phyloP scores from a whole-genome alignment of 306 rosid species.

The Ziziphus jujuba region DNA sequence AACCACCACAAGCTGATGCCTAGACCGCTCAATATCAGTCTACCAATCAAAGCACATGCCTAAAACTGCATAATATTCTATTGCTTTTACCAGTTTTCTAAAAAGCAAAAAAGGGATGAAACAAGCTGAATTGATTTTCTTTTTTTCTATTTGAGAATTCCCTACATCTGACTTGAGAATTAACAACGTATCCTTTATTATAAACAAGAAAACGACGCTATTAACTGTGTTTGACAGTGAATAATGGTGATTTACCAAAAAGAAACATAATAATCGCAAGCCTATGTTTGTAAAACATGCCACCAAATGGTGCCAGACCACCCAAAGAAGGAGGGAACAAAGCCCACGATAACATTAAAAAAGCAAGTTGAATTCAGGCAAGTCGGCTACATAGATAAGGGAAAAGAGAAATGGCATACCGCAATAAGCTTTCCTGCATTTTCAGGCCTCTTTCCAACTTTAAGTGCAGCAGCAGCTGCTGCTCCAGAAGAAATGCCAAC shows the following conservation, averaged over 20 bases:
- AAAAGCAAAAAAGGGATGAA: too few relatives aligned
- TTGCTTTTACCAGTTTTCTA: too few relatives aligned
- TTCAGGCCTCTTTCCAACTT: slow-evolving; percentile 90
- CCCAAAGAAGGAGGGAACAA: neutral
- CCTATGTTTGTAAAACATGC: neutral
- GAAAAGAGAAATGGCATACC: slow-evolving; percentile 41
- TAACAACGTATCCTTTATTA: neutral
- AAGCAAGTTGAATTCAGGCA: neutral
- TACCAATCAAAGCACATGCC: too few relatives aligned
- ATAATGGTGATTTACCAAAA: too few relatives aligned
- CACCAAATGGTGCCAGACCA: slow-evolving; percentile 1
- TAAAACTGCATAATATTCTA: too few relatives aligned
- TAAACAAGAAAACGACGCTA: neutral
- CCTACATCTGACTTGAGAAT: neutral
- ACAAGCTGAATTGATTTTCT: neutral
- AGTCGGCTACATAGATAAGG: neutral
- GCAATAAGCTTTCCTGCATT: slow-evolving; percentile 93
- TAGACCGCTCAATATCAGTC: too few relatives aligned
- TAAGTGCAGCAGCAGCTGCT: slow-evolving; percentile 86
- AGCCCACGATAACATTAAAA: neutral
- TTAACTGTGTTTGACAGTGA: neutral
- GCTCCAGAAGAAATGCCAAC: slow-evolving; percentile 99
- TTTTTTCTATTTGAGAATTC: neutral
- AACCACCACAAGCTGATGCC: too few relatives aligned
- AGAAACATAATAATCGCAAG: neutral